A percentile compares a stretch with the other conserved stretches of the same genome.
Evolutionary conservation across 148 eudicot species (phyloP).

Genomic region (Rhododendron kiyosumense): DNA sequence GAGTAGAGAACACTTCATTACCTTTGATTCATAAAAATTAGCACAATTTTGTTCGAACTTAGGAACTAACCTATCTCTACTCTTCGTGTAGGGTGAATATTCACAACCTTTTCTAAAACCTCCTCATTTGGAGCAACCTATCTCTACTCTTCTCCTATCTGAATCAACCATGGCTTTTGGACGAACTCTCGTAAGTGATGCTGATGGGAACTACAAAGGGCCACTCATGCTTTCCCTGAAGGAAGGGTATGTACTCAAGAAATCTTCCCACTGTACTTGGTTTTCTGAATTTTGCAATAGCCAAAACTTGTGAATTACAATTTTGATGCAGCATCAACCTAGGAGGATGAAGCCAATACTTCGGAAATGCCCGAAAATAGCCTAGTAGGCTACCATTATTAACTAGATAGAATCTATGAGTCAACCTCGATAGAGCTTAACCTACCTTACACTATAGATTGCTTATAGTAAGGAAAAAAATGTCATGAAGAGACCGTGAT

Average conservation of each 20-base stretch:
- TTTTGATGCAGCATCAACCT: not conserved
- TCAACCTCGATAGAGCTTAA: not conserved
- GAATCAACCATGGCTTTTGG: conserved; percentile 88
- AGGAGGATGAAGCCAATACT: not conserved
- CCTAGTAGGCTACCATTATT: no score
- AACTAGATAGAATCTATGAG: not conserved
- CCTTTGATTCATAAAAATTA: not conserved
- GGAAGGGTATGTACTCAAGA: conserved; percentile 60
- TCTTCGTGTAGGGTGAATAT: conserved; percentile 61
- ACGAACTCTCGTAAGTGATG: conserved; percentile 56
- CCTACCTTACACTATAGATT: not conserved
- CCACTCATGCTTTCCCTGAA: conserved; percentile 69
- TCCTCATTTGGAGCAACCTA: conserved; percentile 90
- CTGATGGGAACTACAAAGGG: conserved; percentile 84
- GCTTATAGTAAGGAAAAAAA: no score
- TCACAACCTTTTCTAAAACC: conserved; percentile 95
- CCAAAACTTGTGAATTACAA: not conserved
- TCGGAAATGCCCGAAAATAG: not conserved
- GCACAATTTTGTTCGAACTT: not conserved
- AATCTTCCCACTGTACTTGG: not conserved
- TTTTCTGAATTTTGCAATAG: not conserved
- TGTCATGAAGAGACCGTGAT: no score
- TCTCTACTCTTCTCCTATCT: conserved; percentile 69
- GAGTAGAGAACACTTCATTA: not conserved
- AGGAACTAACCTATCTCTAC: not conserved